phyloP scores from a whole-genome alignment of 257 asterid species.

The Solanum rostratum region DNA sequence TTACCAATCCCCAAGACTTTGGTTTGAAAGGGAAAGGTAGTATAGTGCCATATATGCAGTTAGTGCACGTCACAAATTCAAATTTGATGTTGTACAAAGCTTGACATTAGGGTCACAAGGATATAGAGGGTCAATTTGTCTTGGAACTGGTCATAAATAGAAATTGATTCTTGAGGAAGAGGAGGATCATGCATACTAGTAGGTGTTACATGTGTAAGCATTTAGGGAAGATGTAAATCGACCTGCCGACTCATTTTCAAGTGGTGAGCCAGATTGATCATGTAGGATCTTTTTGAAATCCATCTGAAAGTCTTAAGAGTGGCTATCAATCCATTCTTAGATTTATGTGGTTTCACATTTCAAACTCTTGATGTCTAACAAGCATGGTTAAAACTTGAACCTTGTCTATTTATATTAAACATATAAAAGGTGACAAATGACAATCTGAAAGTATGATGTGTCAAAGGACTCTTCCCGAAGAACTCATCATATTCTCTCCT shows the following conservation, averaged over 20 bases:
- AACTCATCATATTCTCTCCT: not conserved
- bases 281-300: not conserved
- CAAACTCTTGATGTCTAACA: not conserved
- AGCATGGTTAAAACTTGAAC: not conserved
- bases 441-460: not conserved
- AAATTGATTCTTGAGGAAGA: not conserved
- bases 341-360: not conserved
- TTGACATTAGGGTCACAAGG: not conserved
- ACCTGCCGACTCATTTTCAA: not conserved
- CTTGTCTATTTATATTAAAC: not conserved
- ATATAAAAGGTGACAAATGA: not conserved
- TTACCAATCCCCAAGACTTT: not conserved
- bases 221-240: not conserved
- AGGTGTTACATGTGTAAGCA: not conserved
- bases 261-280: not conserved
- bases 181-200: not conserved
- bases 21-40: not conserved
- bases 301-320: not conserved
- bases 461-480: not conserved
- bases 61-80: not conserved
- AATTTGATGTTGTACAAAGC: not conserved
- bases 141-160: not conserved
- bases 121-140: not conserved
- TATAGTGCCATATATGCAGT: not conserved
- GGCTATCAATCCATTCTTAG: not conserved